These are phyloP conservation scores for Ceratobasidium sp. DNA, from an alignment of 1,284 basidiomycete species.

Conservation along the genomic window DNA sequence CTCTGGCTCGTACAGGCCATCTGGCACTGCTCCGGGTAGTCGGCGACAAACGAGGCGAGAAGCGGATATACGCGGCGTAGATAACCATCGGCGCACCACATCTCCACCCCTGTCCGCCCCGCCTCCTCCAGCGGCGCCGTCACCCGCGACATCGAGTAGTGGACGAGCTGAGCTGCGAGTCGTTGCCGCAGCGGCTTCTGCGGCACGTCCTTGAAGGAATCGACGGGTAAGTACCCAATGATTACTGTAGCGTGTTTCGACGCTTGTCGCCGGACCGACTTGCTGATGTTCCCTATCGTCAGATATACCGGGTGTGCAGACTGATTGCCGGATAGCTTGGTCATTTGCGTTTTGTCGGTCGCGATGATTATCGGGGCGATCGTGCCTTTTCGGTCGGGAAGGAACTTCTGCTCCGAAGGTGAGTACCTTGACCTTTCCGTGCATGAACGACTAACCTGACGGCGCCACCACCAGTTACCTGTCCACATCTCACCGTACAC, in stretches of 20 bases:
- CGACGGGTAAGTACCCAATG: conserved; percentile 46
- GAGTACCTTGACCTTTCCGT: not conserved
- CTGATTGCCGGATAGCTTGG: conserved; percentile 42
- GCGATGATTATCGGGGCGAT: conserved; percentile 46
- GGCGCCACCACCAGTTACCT: conserved; percentile 47
- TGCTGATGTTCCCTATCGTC: conserved; percentile 48
- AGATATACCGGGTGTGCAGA: conserved; percentile 48
- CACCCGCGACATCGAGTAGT: conserved; percentile 49
- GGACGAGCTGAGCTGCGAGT: conserved; percentile 46
- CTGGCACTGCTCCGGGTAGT: conserved; percentile 43
- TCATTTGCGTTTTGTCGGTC: conserved; percentile 47
- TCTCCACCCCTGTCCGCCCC: too few species aligned
- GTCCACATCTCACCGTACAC: conserved; percentile 43
- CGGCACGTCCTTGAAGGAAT: not conserved
- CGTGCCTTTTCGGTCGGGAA: conserved; percentile 25
- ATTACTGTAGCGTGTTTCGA: conserved; percentile 32
- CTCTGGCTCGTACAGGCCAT: conserved; percentile 37
- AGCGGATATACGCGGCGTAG: conserved; percentile 48
- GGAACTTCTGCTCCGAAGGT: conserved; percentile 13
- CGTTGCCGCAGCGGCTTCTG: not conserved
- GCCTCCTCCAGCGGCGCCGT: conserved; percentile 11
- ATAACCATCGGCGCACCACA: conserved; percentile 49
- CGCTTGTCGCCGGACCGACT: not conserved
- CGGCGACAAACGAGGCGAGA: conserved; percentile 47
- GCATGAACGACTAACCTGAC: conserved; percentile 33